These are phyloP conservation scores for Ophiostoma novo-ulmi DNA, from an alignment of 2,329 filamentous ascomycete genomes.

Conservation along the genomic window DNA sequence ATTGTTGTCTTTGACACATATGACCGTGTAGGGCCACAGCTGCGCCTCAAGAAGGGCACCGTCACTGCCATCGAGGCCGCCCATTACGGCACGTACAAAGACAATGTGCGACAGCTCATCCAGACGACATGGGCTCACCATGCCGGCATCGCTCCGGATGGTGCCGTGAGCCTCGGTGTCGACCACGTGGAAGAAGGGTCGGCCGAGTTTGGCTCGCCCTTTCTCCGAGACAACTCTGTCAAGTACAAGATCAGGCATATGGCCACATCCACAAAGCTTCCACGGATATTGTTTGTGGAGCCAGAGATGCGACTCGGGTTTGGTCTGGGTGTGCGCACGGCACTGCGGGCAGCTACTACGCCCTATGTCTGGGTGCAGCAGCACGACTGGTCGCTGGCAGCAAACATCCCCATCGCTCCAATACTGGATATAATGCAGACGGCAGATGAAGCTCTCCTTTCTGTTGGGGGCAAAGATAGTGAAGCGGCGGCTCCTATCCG, in stretches of 20 bases:
- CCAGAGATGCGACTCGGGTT: constrained; percentile 46
- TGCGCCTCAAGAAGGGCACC: constrained; percentile 50
- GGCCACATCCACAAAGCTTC: constrained; percentile 33
- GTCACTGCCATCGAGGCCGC: constrained; percentile 44
- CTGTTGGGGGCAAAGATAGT: too few relatives aligned
- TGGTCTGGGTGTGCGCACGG: constrained; percentile 49
- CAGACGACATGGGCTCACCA: constrained; percentile 25
- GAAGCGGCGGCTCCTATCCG: constrained; percentile 37
- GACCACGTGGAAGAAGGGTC: constrained; percentile 29
- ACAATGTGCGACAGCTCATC: constrained; percentile 43
- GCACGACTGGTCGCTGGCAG: constrained; percentile 50
- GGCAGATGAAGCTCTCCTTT: constrained; percentile 26
- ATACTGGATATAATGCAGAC: constrained; percentile 45
- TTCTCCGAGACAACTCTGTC: constrained; percentile 35
- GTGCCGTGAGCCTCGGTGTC: neutral
- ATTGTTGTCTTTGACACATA: constrained; percentile 51
- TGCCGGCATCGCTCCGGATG: neutral
- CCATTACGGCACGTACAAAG: constrained; percentile 43
- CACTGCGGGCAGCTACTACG: constrained; percentile 43
- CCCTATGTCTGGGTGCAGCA: constrained; percentile 55
- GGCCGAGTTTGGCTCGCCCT: constrained; percentile 45
- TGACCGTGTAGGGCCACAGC: constrained; percentile 41
- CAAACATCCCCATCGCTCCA: constrained; percentile 41
- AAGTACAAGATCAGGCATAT: constrained; percentile 33
- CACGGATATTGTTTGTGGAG: constrained; percentile 46